Conservation (phyloP, 2,329 filamentous ascomycete genomes). For the Penicillium sp. region DNA sequence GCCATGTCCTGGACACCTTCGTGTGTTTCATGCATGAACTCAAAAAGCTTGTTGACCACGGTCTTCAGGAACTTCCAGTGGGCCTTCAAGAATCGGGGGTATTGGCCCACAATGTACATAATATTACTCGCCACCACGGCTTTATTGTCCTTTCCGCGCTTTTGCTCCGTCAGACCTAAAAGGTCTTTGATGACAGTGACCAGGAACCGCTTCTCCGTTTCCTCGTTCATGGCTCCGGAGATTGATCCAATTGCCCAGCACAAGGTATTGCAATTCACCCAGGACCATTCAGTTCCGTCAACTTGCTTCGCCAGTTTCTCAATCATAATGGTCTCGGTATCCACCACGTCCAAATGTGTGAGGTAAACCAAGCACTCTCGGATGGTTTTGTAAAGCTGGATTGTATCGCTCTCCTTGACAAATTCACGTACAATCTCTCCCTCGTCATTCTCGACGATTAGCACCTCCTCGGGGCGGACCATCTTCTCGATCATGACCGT, state of each 20-base stretch:
- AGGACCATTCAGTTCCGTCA: slow-evolving; percentile 95
- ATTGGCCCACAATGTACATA: slow-evolving; percentile 99
- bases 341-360: slow-evolving; percentile 93
- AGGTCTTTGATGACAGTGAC: slow-evolving; percentile 99
- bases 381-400: slow-evolving; percentile 98
- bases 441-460: slow-evolving; percentile 99
- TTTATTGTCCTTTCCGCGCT: slow-evolving; percentile 99
- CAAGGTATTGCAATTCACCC: slow-evolving; percentile 98
- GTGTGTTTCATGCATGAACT: slow-evolving; percentile 99
- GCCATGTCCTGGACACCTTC: slow-evolving; percentile 99
- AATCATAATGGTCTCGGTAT: slow-evolving; percentile 99
- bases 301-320: slow-evolving; percentile 96
- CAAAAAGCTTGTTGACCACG: slow-evolving; percentile 98
- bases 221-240: slow-evolving; percentile 98
- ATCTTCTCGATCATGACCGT: slow-evolving; percentile 99
- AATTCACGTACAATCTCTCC: slow-evolving; percentile 99
- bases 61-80: slow-evolving; percentile 99
- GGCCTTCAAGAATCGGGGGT: slow-evolving; percentile 95
- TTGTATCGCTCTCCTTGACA: slow-evolving; percentile 98
- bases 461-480: slow-evolving; percentile 94
- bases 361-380: slow-evolving; percentile 95
- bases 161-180: slow-evolving; percentile 96
- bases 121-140: slow-evolving; percentile 98
- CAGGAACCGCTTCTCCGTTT: slow-evolving; percentile 96
- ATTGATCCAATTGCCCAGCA: slow-evolving; percentile 99